These are phyloP conservation scores for Botryotinia globosa DNA, from an alignment of 2,329 filamentous ascomycete genomes.

Conservation along the genomic window DNA sequence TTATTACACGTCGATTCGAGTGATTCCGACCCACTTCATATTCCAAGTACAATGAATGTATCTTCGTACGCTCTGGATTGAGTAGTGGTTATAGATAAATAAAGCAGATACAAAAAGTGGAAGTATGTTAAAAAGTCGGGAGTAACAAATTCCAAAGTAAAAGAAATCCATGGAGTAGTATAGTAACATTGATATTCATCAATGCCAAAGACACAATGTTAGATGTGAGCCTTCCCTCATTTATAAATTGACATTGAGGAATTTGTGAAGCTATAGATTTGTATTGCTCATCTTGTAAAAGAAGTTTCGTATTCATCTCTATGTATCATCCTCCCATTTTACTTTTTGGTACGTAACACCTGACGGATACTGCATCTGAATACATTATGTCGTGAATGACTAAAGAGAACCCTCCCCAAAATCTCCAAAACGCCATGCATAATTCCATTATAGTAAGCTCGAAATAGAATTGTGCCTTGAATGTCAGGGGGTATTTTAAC, in stretches of 20 bases:
- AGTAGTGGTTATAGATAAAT: not conserved
- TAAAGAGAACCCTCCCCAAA: conserved; percentile 13
- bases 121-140: not conserved
- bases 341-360: conserved; percentile 12
- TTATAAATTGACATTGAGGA: too few species aligned
- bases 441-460: conserved; percentile 13
- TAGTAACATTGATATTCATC: not conserved
- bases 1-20: not conserved
- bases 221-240: too few species aligned
- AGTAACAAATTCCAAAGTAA: not conserved
- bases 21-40: not conserved
- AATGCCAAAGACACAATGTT: not conserved
- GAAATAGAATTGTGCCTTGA: conserved; percentile 15
- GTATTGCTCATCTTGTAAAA: not conserved
- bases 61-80: not conserved
- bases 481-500: conserved; percentile 46
- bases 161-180: not conserved
- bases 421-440: conserved; percentile 18
- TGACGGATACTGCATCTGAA: conserved; percentile 15
- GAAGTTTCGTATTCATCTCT: not conserved
- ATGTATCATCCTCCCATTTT: conserved; percentile 1
- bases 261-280: not conserved
- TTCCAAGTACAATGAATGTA: not conserved
- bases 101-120: not conserved
- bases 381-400: conserved; percentile 16